A percentile compares a stretch with the other conserved stretches of the same genome.
Evolutionary conservation across 441 rosid genomes (phyloP).

Genomic region (Hura crepitans): DNA sequence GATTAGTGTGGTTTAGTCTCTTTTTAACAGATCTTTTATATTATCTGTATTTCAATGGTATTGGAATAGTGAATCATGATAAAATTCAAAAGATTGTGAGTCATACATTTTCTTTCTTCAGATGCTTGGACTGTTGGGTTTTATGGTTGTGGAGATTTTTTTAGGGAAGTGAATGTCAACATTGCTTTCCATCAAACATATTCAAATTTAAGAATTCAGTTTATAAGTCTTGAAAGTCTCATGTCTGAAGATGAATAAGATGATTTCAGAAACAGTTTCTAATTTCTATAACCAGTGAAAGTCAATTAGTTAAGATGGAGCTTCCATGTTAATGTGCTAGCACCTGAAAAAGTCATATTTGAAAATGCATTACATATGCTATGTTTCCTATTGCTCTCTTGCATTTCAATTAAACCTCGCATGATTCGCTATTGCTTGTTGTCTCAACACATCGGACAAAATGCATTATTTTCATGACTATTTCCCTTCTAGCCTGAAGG

Average conservation of each 20-base stretch:
- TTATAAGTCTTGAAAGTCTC: background rate
- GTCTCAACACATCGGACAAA: background rate
- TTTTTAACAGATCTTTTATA: background rate
- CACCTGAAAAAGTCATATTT: background rate
- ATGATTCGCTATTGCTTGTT: background rate
- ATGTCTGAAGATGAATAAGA: background rate
- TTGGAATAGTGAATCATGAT: background rate
- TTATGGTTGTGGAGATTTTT: background rate
- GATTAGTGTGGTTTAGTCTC: background rate
- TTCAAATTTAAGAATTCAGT: no score
- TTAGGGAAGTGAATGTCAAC: background rate
- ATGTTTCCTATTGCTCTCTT: background rate
- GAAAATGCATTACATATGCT: background rate
- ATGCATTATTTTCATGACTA: background rate
- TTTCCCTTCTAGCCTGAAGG: background rate
- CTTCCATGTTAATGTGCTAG: background rate
- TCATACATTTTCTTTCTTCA: conserved; percentile 10
- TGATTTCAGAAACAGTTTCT: background rate
- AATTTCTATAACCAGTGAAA: background rate
- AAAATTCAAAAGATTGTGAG: conserved; percentile 9
- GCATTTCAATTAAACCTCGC: background rate
- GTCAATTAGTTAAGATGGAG: background rate
- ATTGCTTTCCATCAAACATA: background rate
- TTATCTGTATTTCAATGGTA: background rate
- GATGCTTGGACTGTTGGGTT: conserved; percentile 4